These are phyloP conservation scores for Penicillium flavigenum DNA, from an alignment of 495 filamentous ascomycete genomes.

Conservation along the genomic window DNA sequence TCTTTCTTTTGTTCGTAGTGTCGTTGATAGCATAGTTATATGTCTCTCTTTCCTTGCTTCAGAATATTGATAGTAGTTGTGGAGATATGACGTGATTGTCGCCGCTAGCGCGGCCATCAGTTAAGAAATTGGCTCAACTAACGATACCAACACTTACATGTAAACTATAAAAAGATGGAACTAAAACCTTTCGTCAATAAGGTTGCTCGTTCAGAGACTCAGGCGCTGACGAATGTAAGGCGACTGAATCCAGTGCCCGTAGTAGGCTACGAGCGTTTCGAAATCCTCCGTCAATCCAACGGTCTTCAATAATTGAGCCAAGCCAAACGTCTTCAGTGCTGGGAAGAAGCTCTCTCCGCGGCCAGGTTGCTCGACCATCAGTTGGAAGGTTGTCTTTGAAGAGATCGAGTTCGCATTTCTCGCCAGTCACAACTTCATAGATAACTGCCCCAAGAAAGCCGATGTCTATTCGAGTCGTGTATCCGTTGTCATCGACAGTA, in stretches of 20 bases:
- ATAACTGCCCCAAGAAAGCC: conserved; percentile 23
- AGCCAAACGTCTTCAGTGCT: conserved; percentile 29
- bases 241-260: conserved; percentile 22
- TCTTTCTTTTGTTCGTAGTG: no score
- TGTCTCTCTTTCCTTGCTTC: no score
- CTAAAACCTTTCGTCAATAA: no score
- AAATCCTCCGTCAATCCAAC: conserved; percentile 27
- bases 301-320: conserved; percentile 31
- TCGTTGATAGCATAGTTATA: no score
- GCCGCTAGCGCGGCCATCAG: no score
- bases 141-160: no score
- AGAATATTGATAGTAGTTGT: no score
- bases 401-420: not conserved
- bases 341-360: conserved; percentile 19
- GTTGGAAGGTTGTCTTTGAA: conserved; percentile 6
- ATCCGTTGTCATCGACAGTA: conserved; percentile 19
- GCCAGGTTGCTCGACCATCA: conserved; percentile 14
- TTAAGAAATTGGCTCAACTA: no score
- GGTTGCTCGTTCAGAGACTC: not conserved
- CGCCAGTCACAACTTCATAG: conserved; percentile 21
- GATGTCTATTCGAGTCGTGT: conserved; percentile 25
- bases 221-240: not conserved
- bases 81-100: no score
- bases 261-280: conserved; percentile 23
- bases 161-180: no score